phyloP scores from a whole-genome alignment of 2,329 filamentous ascomycete genomes.

The Colletotrichum incanum region DNA sequence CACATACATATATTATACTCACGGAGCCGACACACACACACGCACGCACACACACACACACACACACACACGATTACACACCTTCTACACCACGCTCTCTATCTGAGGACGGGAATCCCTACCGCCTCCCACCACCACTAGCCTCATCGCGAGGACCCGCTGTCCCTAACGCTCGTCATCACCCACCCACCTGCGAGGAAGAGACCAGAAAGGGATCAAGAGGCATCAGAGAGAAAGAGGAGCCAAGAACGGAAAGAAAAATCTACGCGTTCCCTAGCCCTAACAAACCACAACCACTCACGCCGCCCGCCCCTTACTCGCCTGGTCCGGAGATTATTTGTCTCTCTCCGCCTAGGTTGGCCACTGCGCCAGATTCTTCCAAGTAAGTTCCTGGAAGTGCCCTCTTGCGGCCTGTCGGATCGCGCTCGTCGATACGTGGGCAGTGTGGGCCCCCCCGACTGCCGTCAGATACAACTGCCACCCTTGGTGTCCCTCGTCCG shows the following conservation, averaged over 20 bases:
- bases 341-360: slow-evolving; percentile 46
- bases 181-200: slow-evolving; percentile 13
- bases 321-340: slow-evolving; percentile 51
- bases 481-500: slow-evolving; percentile 49
- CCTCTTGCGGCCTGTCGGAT: slow-evolving; percentile 52
- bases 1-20: slow-evolving; percentile 39
- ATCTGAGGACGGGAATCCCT: slow-evolving; percentile 43
- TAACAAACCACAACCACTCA: slow-evolving; percentile 36
- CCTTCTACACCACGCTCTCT: neutral
- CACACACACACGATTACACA: neutral
- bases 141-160: slow-evolving; percentile 58
- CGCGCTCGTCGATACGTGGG: slow-evolving; percentile 54
- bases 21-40: neutral
- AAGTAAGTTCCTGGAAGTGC: slow-evolving; percentile 57
- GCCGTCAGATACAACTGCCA: slow-evolving; percentile 47
- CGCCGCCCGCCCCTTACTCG: slow-evolving; percentile 46
- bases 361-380: slow-evolving; percentile 55
- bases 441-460: slow-evolving; percentile 48
- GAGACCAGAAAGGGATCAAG: slow-evolving; percentile 12
- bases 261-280: slow-evolving; percentile 55
- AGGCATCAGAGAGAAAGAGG: slow-evolving; percentile 21
- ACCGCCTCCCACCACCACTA: slow-evolving; percentile 47
- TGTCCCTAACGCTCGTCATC: slow-evolving; percentile 54
- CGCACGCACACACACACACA: neutral
- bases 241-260: slow-evolving; percentile 44